Conservation (phyloP, 305 asterid species). For the Salvia sclarea region DNA sequence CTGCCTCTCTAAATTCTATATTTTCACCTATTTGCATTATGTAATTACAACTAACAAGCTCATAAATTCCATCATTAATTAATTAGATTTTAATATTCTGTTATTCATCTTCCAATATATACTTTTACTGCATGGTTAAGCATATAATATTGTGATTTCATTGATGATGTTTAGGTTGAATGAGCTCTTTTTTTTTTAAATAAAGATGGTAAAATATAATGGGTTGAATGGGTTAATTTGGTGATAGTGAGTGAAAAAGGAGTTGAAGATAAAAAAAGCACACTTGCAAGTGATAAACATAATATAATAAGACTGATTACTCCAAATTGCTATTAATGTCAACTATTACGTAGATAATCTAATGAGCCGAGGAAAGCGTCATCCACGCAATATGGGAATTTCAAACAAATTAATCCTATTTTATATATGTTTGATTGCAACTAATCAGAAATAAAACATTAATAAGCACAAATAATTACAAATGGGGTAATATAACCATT, state of each 20-base stretch:
- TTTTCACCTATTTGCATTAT: background rate
- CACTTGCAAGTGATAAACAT: background rate
- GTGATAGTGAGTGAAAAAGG: background rate
- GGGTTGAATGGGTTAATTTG: background rate
- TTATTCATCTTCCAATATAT: background rate
- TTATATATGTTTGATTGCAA: background rate
- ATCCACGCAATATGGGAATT: background rate
- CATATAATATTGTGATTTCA: background rate
- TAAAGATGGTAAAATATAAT: too few relatives aligned
- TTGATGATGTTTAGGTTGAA: too few relatives aligned
- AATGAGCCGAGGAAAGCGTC: slow-evolving; percentile 4
- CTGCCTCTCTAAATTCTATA: background rate
- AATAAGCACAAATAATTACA: slow-evolving; percentile 4
- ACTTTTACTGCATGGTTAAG: too few relatives aligned
- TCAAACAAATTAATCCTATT: background rate
- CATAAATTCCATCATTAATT: background rate
- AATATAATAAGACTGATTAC: background rate
- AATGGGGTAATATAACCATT: background rate
- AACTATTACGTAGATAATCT: background rate
- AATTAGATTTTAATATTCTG: background rate
- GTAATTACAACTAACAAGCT: background rate
- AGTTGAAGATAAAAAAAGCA: slow-evolving; percentile 1
- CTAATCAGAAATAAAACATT: background rate
- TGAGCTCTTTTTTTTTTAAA: too few relatives aligned
- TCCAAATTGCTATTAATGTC: background rate